Base-by-base conservation (phyloP, 2,329 filamentous ascomycete species). In the Podosphaera fusca region DNA sequence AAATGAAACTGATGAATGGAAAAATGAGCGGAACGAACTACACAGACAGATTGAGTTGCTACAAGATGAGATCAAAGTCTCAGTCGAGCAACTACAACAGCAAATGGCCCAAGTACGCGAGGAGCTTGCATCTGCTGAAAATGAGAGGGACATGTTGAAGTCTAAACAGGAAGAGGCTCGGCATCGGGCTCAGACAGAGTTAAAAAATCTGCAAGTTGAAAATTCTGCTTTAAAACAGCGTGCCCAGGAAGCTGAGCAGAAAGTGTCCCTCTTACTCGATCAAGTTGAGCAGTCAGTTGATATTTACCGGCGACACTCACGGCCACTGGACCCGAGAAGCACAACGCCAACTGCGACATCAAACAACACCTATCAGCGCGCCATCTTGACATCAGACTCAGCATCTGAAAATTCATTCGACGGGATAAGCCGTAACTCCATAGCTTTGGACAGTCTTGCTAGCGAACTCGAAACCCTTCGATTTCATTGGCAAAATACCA, bases 261-360 rank as follows among this genome's bases (percentile, higher is more conserved):
- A 94, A 66, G 92, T 98, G 30, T 87, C 86, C 36, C 78, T 95
- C 65, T 80, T 98, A 55, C 80, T 98, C 10, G 88, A 96, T 68
- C 90, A 96, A 67, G 89, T 98, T 42, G 90, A 94, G 69, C 81
- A 82, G 46, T 94, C 87, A 3, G 92, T 98, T 14, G 89, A 92
- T 70, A 94, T 86, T 68, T 96, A 96, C 70, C 85, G 92, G 57
- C 85, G 92, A 46, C 87, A 78, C 59, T 82, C 79, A 63, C 76
- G 82, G 45, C 59, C 79, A 72, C 52, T 77, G 73, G 51, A 72
- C 58, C 71, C 73, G 8, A 55, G 47, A 49, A 38, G 34, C 29
- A 29, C 45, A 6, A 53, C 50, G 31, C 55, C 45, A 34, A 31
- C 55, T 55, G n/a, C 52, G 8, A 72, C 70, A 5, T 67, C 68